These are phyloP conservation scores for Brassica napus DNA, from an alignment of 345 rosid genomes.

Conservation along the genomic window DNA sequence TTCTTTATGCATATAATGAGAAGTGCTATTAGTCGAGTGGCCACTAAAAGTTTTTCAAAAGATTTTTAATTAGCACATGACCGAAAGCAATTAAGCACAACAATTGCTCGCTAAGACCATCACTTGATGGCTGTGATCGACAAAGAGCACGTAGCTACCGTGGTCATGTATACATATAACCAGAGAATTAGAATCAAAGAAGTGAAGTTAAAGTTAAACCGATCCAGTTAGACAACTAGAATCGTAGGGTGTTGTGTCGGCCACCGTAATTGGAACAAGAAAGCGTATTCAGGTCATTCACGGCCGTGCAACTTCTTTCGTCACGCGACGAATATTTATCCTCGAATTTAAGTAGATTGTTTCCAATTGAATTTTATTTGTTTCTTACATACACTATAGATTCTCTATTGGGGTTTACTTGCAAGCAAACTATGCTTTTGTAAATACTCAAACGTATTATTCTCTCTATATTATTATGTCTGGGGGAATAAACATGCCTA, in stretches of 20 bases:
- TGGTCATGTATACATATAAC: conserved; percentile 8
- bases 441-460: background rate
- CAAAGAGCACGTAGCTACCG: conserved; percentile 7
- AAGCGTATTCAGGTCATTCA: background rate
- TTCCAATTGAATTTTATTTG: background rate
- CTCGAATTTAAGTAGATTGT: background rate
- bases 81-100: conserved; percentile 12
- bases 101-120: background rate
- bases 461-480: background rate
- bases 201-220: conserved; percentile 23
- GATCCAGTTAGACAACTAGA: conserved; percentile 18
- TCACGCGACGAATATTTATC: conserved; percentile 3
- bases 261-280: conserved; percentile 20
- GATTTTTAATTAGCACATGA: conserved; percentile 17
- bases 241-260: conserved; percentile 28
- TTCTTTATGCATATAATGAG: conserved; percentile 12
- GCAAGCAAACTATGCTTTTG: background rate
- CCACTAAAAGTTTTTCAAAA: conserved; percentile 10
- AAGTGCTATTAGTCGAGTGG: conserved; percentile 32
- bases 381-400: background rate
- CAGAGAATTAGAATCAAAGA: background rate
- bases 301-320: conserved; percentile 8
- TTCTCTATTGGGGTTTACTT: background rate
- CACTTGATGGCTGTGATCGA: background rate
- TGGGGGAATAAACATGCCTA: background rate